These are phyloP conservation scores for Vicia sativa DNA, from an alignment of 306 rosid genomes.

Conservation along the genomic window DNA sequence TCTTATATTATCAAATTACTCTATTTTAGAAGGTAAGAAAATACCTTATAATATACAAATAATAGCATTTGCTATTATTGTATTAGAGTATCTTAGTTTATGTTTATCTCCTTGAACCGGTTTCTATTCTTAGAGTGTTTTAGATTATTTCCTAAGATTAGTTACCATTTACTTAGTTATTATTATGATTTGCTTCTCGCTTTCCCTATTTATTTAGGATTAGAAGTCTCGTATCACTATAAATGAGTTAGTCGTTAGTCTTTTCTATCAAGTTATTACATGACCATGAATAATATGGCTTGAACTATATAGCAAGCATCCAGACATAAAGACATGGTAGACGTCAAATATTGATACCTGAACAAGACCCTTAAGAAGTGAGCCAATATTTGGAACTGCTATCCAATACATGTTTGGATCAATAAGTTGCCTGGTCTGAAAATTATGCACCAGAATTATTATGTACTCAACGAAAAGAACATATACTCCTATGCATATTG, in stretches of 20 bases:
- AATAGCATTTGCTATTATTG: background rate
- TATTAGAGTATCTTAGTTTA: background rate
- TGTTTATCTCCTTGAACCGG: background rate
- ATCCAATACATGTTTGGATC: slow-evolving; percentile 87
- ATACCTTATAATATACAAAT: too few relatives aligned
- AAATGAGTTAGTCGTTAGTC: background rate
- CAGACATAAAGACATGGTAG: background rate
- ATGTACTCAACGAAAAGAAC: slow-evolving; percentile 11
- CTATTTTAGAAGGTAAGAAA: background rate
- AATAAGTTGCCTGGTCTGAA: slow-evolving; percentile 86
- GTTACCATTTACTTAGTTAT: background rate
- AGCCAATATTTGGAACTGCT: slow-evolving; percentile 84
- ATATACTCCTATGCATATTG: background rate
- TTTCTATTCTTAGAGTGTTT: background rate
- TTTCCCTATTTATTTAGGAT: background rate
- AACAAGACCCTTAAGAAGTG: slow-evolving; percentile 77
- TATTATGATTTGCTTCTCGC: background rate
- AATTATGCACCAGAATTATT: slow-evolving; percentile 38
- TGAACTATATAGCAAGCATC: slow-evolving; percentile 11
- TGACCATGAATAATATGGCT: slow-evolving; percentile 9
- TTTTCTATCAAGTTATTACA: background rate
- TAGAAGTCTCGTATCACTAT: background rate
- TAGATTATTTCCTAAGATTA: background rate
- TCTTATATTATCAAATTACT: background rate
- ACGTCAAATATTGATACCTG: slow-evolving; percentile 60